These are phyloP conservation scores for Colletotrichum scovillei DNA, from an alignment of 2,329 filamentous ascomycete species.

Conservation along the genomic window DNA sequence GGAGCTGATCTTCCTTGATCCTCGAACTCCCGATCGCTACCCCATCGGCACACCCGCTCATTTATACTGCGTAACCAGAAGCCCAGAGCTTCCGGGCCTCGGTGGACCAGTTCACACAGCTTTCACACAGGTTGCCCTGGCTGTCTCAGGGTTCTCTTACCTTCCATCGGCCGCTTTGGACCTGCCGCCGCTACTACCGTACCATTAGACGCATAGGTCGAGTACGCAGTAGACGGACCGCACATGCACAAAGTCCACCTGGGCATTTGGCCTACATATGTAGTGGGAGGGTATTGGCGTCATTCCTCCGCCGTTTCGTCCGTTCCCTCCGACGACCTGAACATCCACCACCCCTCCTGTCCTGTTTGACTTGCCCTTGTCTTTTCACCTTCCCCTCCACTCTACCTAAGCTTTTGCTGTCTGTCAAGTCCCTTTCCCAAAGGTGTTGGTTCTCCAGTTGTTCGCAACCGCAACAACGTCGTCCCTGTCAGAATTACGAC, in stretches of 20 bases:
- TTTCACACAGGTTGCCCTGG: not conserved
- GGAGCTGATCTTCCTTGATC: slow-evolving; percentile 5
- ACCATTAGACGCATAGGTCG: not conserved
- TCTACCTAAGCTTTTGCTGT: slow-evolving; percentile 11
- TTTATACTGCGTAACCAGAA: not conserved
- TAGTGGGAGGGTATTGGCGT: slow-evolving; percentile 19
- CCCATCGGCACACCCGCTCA: not conserved
- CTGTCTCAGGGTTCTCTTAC: slow-evolving; percentile 22
- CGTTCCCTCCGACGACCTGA: slow-evolving; percentile 28
- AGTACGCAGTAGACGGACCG: not conserved
- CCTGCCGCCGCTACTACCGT: not conserved
- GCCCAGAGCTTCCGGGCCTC: not conserved
- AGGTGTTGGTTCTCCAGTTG: not conserved
- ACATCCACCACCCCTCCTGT: slow-evolving; percentile 15
- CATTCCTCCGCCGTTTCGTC: slow-evolving; percentile 34
- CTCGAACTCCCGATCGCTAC: not conserved
- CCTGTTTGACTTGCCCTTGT: slow-evolving; percentile 3
- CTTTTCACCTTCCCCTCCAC: not conserved
- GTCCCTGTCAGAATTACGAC: not conserved
- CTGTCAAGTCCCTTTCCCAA: not conserved
- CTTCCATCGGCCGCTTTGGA: slow-evolving; percentile 9
- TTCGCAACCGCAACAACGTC: not conserved
- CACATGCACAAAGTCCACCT: slow-evolving; percentile 11
- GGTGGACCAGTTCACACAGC: slow-evolving; percentile 4
- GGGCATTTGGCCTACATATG: not conserved